A percentile compares a stretch with the other conserved stretches of the same genome.
phyloP scores from a whole-genome alignment of 2,329 filamentous ascomycete genomes.

The Eutypa lata region DNA sequence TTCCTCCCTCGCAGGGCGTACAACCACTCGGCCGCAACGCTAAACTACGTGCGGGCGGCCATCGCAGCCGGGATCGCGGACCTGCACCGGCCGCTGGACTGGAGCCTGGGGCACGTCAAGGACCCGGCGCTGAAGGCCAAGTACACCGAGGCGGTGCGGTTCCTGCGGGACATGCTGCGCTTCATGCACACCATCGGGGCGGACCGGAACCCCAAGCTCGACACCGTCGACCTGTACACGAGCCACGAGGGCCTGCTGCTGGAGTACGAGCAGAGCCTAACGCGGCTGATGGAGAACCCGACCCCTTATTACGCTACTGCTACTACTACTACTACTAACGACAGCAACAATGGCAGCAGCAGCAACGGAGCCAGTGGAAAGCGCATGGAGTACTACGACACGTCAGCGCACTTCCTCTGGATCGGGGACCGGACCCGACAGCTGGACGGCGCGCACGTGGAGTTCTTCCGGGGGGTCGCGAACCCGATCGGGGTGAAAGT shows the following conservation, averaged over 20 bases:
- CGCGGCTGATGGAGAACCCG: constrained; percentile 69
- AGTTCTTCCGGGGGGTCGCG: constrained; percentile 94
- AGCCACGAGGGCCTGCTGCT: constrained; percentile 92
- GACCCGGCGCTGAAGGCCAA: constrained; percentile 80
- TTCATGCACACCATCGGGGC: constrained; percentile 95
- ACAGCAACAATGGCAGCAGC: constrained; percentile 4
- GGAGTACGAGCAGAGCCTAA: constrained; percentile 89
- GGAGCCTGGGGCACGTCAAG: constrained; percentile 87
- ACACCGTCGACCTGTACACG: constrained; percentile 92
- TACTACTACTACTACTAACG: no score
- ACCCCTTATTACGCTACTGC: constrained; percentile 23
- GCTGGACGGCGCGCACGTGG: constrained; percentile 88
- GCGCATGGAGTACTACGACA: constrained; percentile 78
- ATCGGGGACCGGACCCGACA: constrained; percentile 95
- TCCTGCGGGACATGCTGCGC: constrained; percentile 84
- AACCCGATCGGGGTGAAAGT: constrained; percentile 98
- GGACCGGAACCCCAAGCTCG: constrained; percentile 76
- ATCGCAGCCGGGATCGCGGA: constrained; percentile 88
- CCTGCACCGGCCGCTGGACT: constrained; percentile 88
- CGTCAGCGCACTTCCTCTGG: constrained; percentile 96
- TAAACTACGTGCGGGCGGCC: constrained; percentile 87
- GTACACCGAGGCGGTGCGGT: constrained; percentile 79
- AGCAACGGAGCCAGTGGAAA: constrained; percentile 21
- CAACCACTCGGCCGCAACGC: constrained; percentile 89
- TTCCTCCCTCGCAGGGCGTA: constrained; percentile 62